Conservation (phyloP, 1,284 basidiomycete species). For the Xerocomus amazonicus region DNA sequence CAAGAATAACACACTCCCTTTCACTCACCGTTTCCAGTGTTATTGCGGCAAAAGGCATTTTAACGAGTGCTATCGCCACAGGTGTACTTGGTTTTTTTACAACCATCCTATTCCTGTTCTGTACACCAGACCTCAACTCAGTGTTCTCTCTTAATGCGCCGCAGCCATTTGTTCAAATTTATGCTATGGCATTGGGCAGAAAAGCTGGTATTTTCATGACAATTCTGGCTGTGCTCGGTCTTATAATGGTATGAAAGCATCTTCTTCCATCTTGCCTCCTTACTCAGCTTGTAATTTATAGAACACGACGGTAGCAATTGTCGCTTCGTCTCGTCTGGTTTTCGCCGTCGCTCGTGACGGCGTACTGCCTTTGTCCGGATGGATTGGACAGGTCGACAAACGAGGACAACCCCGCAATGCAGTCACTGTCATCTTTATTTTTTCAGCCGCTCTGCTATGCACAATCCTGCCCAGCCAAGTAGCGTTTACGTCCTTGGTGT, state of each 20-base stretch:
- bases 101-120: conserved; percentile 81
- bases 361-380: conserved; percentile 73
- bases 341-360: conserved; percentile 88
- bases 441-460: conserved; percentile 69
- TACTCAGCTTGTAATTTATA: conserved; percentile 27
- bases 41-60: conserved; percentile 74
- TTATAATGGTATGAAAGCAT: conserved; percentile 59
- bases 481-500: conserved; percentile 82
- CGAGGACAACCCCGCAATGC: conserved; percentile 77
- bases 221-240: conserved; percentile 68
- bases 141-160: conserved; percentile 74
- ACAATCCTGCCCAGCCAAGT: conserved; percentile 83
- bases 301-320: conserved; percentile 81
- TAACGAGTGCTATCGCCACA: conserved; percentile 70
- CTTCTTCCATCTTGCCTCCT: conserved; percentile 1
- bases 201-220: conserved; percentile 82
- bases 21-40: conserved; percentile 43
- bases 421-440: conserved; percentile 76
- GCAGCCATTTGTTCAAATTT: conserved; percentile 85
- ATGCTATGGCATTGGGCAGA: conserved; percentile 75
- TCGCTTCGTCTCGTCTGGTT: conserved; percentile 79
- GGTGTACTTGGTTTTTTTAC: conserved; percentile 72
- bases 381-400: conserved; percentile 71
- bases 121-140: conserved; percentile 72
- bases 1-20: neutral